phyloP scores from a whole-genome alignment of 2,329 filamentous ascomycete species.

The Colletotrichum paranaense region DNA sequence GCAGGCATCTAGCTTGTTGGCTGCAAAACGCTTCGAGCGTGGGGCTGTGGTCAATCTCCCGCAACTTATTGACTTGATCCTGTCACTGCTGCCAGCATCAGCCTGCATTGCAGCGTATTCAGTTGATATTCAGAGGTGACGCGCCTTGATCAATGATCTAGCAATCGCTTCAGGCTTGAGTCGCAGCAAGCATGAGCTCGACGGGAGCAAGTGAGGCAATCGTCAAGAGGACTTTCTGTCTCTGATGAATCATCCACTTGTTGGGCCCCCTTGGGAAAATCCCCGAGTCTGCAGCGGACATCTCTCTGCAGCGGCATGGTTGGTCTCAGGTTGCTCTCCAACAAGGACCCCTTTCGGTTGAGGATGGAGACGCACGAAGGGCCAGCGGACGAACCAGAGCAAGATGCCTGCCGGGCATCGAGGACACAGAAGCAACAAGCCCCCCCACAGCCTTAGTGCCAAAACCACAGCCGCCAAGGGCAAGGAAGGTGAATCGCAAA shows the following conservation, averaged over 20 bases:
- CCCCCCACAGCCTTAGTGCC: conserved; percentile 20
- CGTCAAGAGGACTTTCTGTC: neutral
- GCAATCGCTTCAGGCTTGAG: neutral
- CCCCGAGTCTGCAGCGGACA: conserved; percentile 32
- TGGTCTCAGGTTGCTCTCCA: conserved; percentile 23
- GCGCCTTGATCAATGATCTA: neutral
- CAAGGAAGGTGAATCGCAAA: conserved; percentile 31
- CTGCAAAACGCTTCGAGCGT: neutral
- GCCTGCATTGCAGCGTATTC: neutral
- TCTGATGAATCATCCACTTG: conserved; percentile 22
- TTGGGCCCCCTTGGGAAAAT: conserved; percentile 31
- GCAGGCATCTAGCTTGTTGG: conserved; percentile 16
- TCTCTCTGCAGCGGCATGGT: conserved; percentile 31
- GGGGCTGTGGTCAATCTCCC: neutral
- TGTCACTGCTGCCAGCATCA: neutral
- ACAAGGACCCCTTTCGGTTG: conserved; percentile 15
- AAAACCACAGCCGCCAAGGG: conserved; percentile 18
- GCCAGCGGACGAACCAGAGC: conserved; percentile 21
- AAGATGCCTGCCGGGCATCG: conserved; percentile 24
- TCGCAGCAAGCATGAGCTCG: neutral
- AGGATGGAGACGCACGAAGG: conserved; percentile 25
- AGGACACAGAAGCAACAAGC: neutral
- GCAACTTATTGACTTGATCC: neutral
- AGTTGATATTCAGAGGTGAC: conserved; percentile 4
- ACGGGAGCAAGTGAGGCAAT: neutral